Percentiles rank a stretch among this genome's conserved stretches.
phyloP scores from a whole-genome alignment of 1,284 basidiomycete species.

The Heliocybe sulcata region DNA sequence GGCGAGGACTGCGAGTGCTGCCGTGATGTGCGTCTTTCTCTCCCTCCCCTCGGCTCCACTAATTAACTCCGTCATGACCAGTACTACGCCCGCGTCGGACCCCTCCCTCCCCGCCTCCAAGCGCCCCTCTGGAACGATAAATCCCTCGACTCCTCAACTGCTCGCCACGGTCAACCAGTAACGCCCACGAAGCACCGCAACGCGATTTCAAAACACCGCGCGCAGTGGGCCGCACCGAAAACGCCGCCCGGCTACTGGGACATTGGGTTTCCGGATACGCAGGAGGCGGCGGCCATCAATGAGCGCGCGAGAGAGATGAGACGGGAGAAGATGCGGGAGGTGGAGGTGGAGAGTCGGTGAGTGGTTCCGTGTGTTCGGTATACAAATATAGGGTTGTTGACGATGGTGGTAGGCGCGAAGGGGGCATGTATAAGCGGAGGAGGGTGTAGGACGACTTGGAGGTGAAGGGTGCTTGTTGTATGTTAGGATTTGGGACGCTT shows the following conservation, averaged over 20 bases:
- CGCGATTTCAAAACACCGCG: conserved; percentile 73
- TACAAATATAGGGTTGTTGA: neutral
- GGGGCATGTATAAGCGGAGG: conserved; percentile 1
- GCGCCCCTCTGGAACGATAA: conserved; percentile 58
- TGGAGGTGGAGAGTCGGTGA: conserved; percentile 8
- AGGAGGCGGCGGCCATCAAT: conserved; percentile 72
- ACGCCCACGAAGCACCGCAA: conserved; percentile 51
- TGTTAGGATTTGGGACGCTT: neutral
- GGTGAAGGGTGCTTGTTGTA: neutral
- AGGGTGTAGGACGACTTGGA: too few species aligned
- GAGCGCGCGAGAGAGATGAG: conserved; percentile 34
- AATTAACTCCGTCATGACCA: conserved; percentile 20
- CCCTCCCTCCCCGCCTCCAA: conserved; percentile 55
- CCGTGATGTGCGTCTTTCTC: conserved; percentile 47
- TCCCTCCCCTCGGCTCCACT: conserved; percentile 8
- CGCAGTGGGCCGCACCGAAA: conserved; percentile 59
- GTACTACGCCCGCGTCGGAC: conserved; percentile 78
- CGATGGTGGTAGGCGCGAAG: neutral
- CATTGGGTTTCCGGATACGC: conserved; percentile 84
- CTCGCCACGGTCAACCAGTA: conserved; percentile 17
- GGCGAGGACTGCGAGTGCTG: conserved; percentile 85
- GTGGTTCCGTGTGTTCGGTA: neutral
- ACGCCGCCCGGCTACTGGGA: conserved; percentile 87
- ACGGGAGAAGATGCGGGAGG: neutral
- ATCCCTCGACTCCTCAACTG: conserved; percentile 8